Base-by-base conservation (phyloP, 1,139 yeast genomes). In the Torulaspora pretoriensis region DNA sequence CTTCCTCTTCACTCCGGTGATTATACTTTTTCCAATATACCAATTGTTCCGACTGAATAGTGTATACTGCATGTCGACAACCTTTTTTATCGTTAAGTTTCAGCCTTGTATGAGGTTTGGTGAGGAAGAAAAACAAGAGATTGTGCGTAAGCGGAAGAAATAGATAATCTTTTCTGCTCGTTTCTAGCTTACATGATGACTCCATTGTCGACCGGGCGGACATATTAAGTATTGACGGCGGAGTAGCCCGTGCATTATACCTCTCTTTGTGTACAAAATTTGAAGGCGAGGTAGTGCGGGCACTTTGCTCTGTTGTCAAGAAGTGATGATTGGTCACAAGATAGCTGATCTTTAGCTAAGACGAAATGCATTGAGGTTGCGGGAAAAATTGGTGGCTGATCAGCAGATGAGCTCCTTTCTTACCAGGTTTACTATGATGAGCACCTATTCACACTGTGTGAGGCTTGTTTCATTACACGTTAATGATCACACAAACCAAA, bases 41-140 rank as follows among this genome's bases (percentile, higher is more conserved):
- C 68, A 64, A 64, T 64, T 64, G 68, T 64, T 64, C 68, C 68
- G 65, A 64, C 68, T 64, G 68, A 63, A 63, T 63, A 60, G 65
- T 56, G 57, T 52, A 49, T 49, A 50, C 64, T 61, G 53, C 53
- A 52, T 56, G 67, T 63, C 65, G 68, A 63, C 67, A 63, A 60
- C 59, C 57, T 52, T 47, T 50, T 49, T 51, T 52, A 54, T 63
- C 68, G 68, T 63, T 63, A 63, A 63, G 68, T 63, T 63, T 63
- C 68, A 63, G 68, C 68, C 68, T 63, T 63, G 68, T 63, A 63
- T 63, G 68, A 63, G 59, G 51, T 33, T 13, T 31, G 29, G 23
- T 16, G 34, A 35, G 34, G 29, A 24, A n/a, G 24, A 25, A 22
- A 22, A 25, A 24, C n/a, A 38, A 23, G 22, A 19, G 22, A 19